Base-by-base conservation (phyloP, 2,329 filamentous ascomycete species). In the Diaporthe nobilis region DNA sequence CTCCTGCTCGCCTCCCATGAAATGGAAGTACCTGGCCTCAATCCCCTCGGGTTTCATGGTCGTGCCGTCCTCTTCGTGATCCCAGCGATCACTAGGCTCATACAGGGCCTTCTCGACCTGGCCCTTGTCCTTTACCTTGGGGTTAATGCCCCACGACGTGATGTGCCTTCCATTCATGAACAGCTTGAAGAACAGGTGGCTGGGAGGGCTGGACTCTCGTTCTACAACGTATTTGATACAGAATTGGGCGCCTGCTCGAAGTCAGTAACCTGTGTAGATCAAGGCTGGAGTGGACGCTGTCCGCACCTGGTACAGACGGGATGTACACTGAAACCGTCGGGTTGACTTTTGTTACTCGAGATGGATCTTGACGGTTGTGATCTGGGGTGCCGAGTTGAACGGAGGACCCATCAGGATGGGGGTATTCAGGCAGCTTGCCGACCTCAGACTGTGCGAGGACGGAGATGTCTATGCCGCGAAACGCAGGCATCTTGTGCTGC, bases 281-380 rank as follows among this genome's bases (percentile, higher is more conserved):
- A 60, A 15, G 4, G 31, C 37, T 42, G 47, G 34, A 15, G n/a
- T 22, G 17, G 22, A 17, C 8, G 31, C 13, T 5, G 8, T 39
- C 7, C 81, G 74, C 80, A 90, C 90, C 89, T 80, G 89, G 85
- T 4, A 85, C 79, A 0, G 90, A 90, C 2, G 90, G 89, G 17
- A 92, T 85, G 78, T 92, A 92, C 47, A 91, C 89, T 1, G 90
- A 89, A 31, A 88, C 82, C 5, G 81, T 85, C 2, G 89, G 85
- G 20, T 85, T 83, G 31, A 78, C 75, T 77, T 84, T 86, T 72
- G 81, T 81, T 53, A 81, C 78, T 57, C 77, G 78, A 8, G 78
- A 80, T 34, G 83, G 77, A 78, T 80, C 79, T 67, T 78, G n/a
- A 75, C 83, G 81, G 20, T 79, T 13, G 37, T 77, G 58, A 20